Conservation (phyloP, 129 eudicot genomes). For the Deinandra increscens region DNA sequence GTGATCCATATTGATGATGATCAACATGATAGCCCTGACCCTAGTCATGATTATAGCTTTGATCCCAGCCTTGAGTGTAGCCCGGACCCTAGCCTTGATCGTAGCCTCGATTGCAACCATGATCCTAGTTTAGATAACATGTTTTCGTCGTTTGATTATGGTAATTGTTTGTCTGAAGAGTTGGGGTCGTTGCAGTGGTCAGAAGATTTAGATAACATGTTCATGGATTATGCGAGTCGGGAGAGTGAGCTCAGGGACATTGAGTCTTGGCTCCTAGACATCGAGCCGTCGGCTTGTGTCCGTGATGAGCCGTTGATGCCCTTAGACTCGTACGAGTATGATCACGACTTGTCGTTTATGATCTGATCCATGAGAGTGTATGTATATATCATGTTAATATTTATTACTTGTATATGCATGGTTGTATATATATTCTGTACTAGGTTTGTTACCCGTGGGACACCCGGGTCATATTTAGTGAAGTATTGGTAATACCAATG, state of each 20-base stretch:
- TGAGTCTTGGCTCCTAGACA: slow-evolving; percentile 41
- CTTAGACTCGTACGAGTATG: slow-evolving; percentile 18
- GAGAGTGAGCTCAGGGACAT: slow-evolving; percentile 28
- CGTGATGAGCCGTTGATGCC: slow-evolving; percentile 17
- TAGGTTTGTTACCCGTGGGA: no score
- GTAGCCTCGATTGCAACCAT: slow-evolving; percentile 23
- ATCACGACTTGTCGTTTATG: slow-evolving; percentile 20
- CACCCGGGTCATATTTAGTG: no score
- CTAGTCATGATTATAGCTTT: neutral
- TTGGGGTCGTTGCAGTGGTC: slow-evolving; percentile 20
- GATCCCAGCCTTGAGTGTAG: neutral
- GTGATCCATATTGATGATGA: slow-evolving; percentile 31
- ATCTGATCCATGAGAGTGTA: slow-evolving; percentile 21
- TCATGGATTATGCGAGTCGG: slow-evolving; percentile 7
- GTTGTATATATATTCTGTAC: neutral
- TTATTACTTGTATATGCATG: slow-evolving; percentile 7
- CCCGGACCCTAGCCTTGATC: neutral
- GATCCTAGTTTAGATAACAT: slow-evolving; percentile 23
- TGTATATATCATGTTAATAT: slow-evolving; percentile 24
- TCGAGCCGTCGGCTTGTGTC: slow-evolving; percentile 14
- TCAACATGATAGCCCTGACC: slow-evolving; percentile 17
- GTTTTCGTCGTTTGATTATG: slow-evolving; percentile 20
- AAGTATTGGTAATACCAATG: no score
- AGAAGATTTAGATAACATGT: slow-evolving; percentile 12
- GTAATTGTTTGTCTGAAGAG: slow-evolving; percentile 20